Percentiles rank a stretch among this genome's conserved stretches.
phyloP scores from a whole-genome alignment of 768 basidiomycete genomes.

The Pilatotrama ljubarskyi region DNA sequence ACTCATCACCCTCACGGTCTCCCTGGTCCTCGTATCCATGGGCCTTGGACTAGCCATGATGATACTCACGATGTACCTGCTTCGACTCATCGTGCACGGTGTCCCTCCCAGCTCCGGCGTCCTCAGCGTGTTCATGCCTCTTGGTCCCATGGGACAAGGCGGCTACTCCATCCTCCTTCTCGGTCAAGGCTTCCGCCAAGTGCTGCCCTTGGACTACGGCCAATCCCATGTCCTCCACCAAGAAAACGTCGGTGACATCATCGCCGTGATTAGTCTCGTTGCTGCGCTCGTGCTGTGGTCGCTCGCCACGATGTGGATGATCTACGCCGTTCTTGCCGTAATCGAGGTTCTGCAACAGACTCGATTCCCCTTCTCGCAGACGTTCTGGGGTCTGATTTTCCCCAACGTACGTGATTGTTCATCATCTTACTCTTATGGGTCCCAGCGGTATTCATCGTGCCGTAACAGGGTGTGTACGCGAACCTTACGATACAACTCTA shows the following conservation, averaged over 20 bases:
- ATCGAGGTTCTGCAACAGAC: constrained; percentile 41
- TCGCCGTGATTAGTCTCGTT: constrained; percentile 50
- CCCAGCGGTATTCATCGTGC: neutral
- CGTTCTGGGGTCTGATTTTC: constrained; percentile 71
- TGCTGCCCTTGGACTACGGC: constrained; percentile 38
- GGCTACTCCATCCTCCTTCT: constrained; percentile 57
- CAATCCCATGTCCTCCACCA: constrained; percentile 38
- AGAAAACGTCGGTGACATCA: constrained; percentile 37
- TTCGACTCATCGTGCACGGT: constrained; percentile 58
- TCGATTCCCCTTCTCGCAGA: constrained; percentile 51
- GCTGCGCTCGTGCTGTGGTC: constrained; percentile 59
- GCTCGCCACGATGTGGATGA: constrained; percentile 61
- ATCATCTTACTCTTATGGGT: neutral
- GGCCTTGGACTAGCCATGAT: constrained; percentile 63
- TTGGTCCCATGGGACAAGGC: constrained; percentile 73
- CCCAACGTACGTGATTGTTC: constrained; percentile 52
- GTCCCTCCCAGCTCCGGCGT: constrained; percentile 48
- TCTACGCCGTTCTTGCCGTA: constrained; percentile 55
- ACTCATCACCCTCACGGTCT: constrained; percentile 52
- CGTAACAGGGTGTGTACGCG: constrained; percentile 60
- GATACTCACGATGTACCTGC: constrained; percentile 64
- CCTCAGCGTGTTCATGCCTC: constrained; percentile 67
- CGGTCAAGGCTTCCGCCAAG: constrained; percentile 47
- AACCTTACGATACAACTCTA: constrained; percentile 59
- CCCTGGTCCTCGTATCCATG: constrained; percentile 55